A percentile compares a stretch with the other conserved stretches of the same genome.
phyloP scores from a whole-genome alignment of 75 land plant genomes.

The Pinus taeda region DNA sequence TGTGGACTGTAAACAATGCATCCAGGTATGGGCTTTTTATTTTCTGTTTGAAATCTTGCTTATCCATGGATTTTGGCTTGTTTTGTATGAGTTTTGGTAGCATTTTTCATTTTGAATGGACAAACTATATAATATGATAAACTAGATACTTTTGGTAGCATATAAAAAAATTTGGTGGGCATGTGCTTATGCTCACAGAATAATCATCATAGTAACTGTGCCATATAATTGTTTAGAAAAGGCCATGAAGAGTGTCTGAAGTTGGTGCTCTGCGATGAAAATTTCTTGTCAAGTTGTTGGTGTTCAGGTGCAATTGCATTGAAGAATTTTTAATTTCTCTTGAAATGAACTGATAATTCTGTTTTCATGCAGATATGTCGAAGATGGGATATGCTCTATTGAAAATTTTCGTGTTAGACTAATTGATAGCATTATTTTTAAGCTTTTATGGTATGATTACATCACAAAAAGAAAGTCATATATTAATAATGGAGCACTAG shows the following conservation, averaged over 20 bases:
- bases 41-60: neutral
- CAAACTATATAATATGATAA: too few relatives aligned
- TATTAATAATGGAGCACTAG: constrained; percentile 8
- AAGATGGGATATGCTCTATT: constrained; percentile 23
- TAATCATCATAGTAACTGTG: too few relatives aligned
- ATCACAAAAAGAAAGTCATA: constrained; percentile 15
- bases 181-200: too few relatives aligned
- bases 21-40: constrained; percentile 45
- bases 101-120: too few relatives aligned
- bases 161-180: too few relatives aligned
- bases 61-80: constrained; percentile 2
- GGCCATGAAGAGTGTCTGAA: too few relatives aligned
- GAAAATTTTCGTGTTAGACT: constrained; percentile 29
- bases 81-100: neutral
- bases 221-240: too few relatives aligned
- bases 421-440: constrained; percentile 47
- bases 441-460: constrained; percentile 72
- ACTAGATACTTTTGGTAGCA: too few relatives aligned
- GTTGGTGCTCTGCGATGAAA: too few relatives aligned
- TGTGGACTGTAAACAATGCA: constrained; percentile 70
- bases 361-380: constrained; percentile 41
- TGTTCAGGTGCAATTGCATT: neutral
- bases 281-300: neutral
- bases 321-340: neutral
- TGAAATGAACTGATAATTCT: neutral